phyloP scores from a whole-genome alignment of 208 protist species.

The Sergeia podlipaevii region DNA sequence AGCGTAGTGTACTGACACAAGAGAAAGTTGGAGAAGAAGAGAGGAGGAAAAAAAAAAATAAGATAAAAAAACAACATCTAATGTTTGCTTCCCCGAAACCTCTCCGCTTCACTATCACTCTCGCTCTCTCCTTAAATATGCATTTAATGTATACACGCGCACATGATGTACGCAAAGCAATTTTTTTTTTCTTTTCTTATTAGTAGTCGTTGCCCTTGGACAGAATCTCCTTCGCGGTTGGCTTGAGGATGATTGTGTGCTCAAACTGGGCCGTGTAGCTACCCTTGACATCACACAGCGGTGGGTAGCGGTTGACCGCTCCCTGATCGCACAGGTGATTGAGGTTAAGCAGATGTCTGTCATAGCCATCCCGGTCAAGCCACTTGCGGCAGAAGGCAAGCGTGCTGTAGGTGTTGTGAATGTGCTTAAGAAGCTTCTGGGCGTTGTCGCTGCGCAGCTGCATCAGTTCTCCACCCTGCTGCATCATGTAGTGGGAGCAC shows the following conservation, averaged over 20 bases:
- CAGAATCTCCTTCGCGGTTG: constrained; percentile 96
- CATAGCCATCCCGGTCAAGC: constrained; percentile 94
- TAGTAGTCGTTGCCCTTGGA: constrained; percentile 97
- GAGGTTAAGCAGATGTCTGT: constrained; percentile 86
- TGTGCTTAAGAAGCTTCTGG: constrained; percentile 90
- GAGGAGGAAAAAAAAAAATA: constrained; percentile 5
- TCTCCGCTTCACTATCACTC: no score
- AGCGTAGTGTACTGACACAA: not conserved
- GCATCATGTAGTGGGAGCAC: constrained; percentile 99
- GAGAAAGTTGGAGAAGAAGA: not conserved
- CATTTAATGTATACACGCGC: no score
- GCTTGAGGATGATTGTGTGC: constrained; percentile 95
- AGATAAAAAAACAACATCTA: not conserved
- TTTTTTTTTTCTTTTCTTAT: constrained; percentile 14
- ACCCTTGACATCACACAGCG: constrained; percentile 95
- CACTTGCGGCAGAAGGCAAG: constrained; percentile 98
- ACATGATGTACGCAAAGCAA: not conserved
- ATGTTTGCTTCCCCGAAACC: no score
- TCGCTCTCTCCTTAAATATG: no score
- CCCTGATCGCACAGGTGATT: constrained; percentile 86
- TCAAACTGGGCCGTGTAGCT: constrained; percentile 98
- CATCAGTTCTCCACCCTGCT: constrained; percentile 56
- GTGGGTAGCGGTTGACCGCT: constrained; percentile 95
- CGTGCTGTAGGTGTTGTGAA: constrained; percentile 93
- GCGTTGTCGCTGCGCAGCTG: constrained; percentile 81